phyloP scores from a whole-genome alignment of 2,329 filamentous ascomycete species.

The Chalaropsis thielavioides region DNA sequence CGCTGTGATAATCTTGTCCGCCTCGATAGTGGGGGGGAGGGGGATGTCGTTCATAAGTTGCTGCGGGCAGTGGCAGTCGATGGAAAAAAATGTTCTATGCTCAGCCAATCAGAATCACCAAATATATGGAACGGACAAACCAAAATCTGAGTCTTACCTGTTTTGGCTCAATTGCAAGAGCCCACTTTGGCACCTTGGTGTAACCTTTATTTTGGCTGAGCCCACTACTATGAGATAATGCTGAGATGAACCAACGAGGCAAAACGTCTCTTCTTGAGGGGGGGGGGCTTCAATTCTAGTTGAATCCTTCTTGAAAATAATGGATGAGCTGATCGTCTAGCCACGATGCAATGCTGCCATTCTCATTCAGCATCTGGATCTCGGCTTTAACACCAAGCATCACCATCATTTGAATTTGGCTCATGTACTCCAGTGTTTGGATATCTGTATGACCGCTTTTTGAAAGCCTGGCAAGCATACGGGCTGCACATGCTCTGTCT shows the following conservation, averaged over 20 bases:
- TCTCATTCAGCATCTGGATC: constrained; percentile 53
- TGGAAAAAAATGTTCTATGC: constrained; percentile 6
- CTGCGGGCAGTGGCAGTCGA: background rate
- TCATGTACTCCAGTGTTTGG: constrained; percentile 29
- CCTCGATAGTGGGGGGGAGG: constrained; percentile 9
- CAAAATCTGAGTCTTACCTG: constrained; percentile 6
- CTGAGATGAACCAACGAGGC: too few relatives aligned
- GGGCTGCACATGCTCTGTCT: constrained; percentile 44
- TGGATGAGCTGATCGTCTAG: constrained; percentile 27
- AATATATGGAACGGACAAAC: constrained; percentile 11
- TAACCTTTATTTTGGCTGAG: background rate
- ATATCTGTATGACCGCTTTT: constrained; percentile 20
- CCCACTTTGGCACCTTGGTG: background rate
- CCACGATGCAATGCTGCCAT: constrained; percentile 37
- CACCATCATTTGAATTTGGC: constrained; percentile 58
- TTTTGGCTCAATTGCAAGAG: background rate
- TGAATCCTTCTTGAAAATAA: background rate
- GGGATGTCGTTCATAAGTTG: constrained; percentile 9
- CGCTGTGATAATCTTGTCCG: constrained; percentile 7
- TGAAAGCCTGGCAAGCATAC: constrained; percentile 35
- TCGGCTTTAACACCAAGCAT: constrained; percentile 62
- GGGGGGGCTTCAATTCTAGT: background rate
- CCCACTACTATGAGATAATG: too few relatives aligned
- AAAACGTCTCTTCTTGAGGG: background rate
- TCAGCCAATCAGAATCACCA: constrained; percentile 10